These are phyloP conservation scores for Aeschynomene evenia DNA, from an alignment of 306 rosid genomes.

Conservation along the genomic window DNA sequence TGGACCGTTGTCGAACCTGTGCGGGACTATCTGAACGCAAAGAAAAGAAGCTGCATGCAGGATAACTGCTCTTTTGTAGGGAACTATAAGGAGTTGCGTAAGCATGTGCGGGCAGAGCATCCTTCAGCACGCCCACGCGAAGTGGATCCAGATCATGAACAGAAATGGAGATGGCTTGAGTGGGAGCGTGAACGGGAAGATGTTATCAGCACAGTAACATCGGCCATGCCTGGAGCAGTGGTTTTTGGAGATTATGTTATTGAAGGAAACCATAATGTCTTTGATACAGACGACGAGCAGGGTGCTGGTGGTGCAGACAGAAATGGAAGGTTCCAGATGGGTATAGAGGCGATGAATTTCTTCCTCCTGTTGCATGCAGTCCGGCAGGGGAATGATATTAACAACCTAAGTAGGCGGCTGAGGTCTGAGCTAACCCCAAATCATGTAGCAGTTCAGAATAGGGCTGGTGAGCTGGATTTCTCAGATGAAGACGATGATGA, in stretches of 20 bases:
- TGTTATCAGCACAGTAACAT: slow-evolving; percentile 90
- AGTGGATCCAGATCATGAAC: slow-evolving; percentile 85
- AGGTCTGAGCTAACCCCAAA: slow-evolving; percentile 55
- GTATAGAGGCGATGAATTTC: slow-evolving; percentile 80
- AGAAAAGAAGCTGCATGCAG: slow-evolving; percentile 90
- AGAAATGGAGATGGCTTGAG: slow-evolving; percentile 95
- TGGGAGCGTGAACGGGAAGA: slow-evolving; percentile 92
- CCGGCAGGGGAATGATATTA: slow-evolving; percentile 61
- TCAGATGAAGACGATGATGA: slow-evolving; percentile 53
- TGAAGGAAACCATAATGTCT: slow-evolving; percentile 61
- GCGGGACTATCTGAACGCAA: slow-evolving; percentile 77
- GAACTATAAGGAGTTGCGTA: slow-evolving; percentile 81
- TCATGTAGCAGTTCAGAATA: slow-evolving; percentile 42
- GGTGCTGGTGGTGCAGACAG: slow-evolving; percentile 54
- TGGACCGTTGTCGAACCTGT: slow-evolving; percentile 98
- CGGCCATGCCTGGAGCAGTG: slow-evolving; percentile 92
- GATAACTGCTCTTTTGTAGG: slow-evolving; percentile 81
- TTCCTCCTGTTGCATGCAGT: slow-evolving; percentile 86
- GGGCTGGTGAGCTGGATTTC: slow-evolving; percentile 41
- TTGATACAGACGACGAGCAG: slow-evolving; percentile 67
- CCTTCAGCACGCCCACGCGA: slow-evolving; percentile 81
- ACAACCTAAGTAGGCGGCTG: slow-evolving; percentile 46
- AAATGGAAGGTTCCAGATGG: slow-evolving; percentile 63
- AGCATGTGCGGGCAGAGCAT: slow-evolving; percentile 80
- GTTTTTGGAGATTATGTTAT: slow-evolving; percentile 91